These are phyloP conservation scores for Pouteria glomerata DNA, from an alignment of 148 eudicot genomes.

Conservation along the genomic window DNA sequence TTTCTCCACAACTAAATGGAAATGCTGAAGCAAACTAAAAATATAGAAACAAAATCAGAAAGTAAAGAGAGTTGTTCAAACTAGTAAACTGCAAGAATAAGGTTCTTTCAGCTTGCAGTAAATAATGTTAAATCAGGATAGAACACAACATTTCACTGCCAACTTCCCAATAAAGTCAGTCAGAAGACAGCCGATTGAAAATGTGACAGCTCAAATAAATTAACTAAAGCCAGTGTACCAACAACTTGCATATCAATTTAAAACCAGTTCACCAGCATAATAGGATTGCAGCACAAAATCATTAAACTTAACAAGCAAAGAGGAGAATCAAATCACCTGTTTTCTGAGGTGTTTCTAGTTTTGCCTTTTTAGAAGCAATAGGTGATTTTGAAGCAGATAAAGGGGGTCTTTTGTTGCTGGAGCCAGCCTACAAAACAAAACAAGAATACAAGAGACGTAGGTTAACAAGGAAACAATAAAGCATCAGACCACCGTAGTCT, in stretches of 20 bases:
- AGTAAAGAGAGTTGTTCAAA: background rate
- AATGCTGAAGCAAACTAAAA: too few species aligned
- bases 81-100: background rate
- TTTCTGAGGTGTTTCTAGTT: constrained; percentile 41
- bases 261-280: background rate
- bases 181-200: too few species aligned
- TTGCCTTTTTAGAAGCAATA: constrained; percentile 40
- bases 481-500: background rate
- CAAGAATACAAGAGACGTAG: background rate
- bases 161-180: too few species aligned
- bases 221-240: too few species aligned
- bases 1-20: too few species aligned
- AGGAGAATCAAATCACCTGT: constrained; percentile 27
- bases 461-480: background rate
- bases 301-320: background rate
- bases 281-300: too few species aligned
- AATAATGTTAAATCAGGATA: background rate
- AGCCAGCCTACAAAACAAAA: constrained; percentile 17
- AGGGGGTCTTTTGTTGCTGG: constrained; percentile 40
- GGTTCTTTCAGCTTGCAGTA: background rate
- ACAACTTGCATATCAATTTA: too few species aligned
- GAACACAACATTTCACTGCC: too few species aligned
- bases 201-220: too few species aligned
- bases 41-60: background rate
- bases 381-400: constrained; percentile 34